A percentile compares a stretch with the other conserved stretches of the same genome.
Conservation (phyloP, 805 yeast species). For the Candida golubevii region DNA sequence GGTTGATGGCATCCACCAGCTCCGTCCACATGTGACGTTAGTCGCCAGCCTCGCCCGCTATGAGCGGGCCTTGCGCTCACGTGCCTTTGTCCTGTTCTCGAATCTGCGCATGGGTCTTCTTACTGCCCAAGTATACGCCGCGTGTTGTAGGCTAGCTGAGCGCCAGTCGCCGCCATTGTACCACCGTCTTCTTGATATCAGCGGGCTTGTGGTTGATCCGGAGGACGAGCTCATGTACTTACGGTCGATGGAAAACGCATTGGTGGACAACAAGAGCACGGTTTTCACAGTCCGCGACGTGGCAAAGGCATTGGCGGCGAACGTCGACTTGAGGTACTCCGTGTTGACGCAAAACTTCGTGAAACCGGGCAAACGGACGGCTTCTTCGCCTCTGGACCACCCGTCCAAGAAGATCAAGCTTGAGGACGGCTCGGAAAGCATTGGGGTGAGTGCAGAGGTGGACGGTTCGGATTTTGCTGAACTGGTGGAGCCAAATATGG, state of each 20-base stretch:
- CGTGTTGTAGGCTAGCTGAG: slow-evolving; percentile 57
- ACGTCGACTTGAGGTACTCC: slow-evolving; percentile 43
- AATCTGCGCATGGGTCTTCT: slow-evolving; percentile 65
- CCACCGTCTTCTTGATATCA: slow-evolving; percentile 40
- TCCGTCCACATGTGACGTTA: slow-evolving; percentile 49
- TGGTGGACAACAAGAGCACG: slow-evolving; percentile 33
- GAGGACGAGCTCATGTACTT: slow-evolving; percentile 30
- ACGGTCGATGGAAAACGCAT: slow-evolving; percentile 28
- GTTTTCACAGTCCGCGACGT: slow-evolving; percentile 34
- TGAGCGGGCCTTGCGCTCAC: slow-evolving; percentile 60
- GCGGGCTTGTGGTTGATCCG: slow-evolving; percentile 50
- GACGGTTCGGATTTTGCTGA: slow-evolving; percentile 7
- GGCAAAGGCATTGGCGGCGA: slow-evolving; percentile 33
- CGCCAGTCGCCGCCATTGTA: slow-evolving; percentile 42
- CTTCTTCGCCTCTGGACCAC: slow-evolving; percentile 4
- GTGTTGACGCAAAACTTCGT: slow-evolving; percentile 39
- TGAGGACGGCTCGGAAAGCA: slow-evolving; percentile 22
- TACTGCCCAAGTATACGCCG: slow-evolving; percentile 59
- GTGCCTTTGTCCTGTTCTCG: slow-evolving; percentile 59
- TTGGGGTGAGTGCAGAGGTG: slow-evolving; percentile 20
- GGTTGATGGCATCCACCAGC: slow-evolving; percentile 36
- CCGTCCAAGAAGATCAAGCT: slow-evolving; percentile 38
- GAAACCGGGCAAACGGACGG: slow-evolving; percentile 27
- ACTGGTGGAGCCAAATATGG: slow-evolving; percentile 6
- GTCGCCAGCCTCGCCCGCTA: slow-evolving; percentile 63